A percentile compares a stretch with the other conserved stretches of the same genome.
phyloP scores from a whole-genome alignment of 148 eudicot species.

The Fagopyrum tataricum region DNA sequence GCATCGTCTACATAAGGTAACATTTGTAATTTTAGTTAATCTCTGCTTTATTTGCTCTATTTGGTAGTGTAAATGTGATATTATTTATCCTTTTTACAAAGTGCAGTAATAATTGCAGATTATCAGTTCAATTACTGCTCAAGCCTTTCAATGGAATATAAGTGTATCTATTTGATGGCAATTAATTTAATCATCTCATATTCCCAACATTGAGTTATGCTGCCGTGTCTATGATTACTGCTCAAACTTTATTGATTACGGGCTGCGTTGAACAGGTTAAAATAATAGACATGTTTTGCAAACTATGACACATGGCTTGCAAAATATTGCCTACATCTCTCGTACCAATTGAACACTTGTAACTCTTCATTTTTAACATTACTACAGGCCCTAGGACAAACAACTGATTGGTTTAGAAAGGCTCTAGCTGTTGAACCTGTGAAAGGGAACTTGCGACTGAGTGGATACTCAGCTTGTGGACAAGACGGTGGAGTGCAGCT shows the following conservation, averaged over 20 bases:
- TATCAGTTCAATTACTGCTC: neutral
- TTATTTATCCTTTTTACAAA: neutral
- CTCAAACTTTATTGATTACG: neutral
- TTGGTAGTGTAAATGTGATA: neutral
- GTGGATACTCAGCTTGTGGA: constrained; percentile 99
- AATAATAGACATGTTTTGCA: neutral
- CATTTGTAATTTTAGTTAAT: neutral
- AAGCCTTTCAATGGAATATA: neutral
- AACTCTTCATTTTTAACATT: constrained; percentile 14
- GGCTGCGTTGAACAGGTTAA: neutral
- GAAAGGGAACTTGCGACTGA: constrained; percentile 81
- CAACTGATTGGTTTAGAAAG: constrained; percentile 90
- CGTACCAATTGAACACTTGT: neutral
- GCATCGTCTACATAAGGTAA: constrained; percentile 76
- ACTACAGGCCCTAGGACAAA: constrained; percentile 82
- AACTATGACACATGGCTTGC: neutral
- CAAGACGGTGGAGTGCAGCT: constrained; percentile 99
- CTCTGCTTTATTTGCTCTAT: neutral
- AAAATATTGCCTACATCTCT: neutral
- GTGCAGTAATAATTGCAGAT: neutral
- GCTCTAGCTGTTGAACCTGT: constrained; percentile 96
- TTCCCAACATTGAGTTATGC: neutral
- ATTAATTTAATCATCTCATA: neutral
- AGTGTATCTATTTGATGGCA: neutral
- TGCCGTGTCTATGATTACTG: neutral